Evolutionary conservation across 805 yeast genomes (phyloP).

Genomic region (Candida sphagnicola): DNA sequence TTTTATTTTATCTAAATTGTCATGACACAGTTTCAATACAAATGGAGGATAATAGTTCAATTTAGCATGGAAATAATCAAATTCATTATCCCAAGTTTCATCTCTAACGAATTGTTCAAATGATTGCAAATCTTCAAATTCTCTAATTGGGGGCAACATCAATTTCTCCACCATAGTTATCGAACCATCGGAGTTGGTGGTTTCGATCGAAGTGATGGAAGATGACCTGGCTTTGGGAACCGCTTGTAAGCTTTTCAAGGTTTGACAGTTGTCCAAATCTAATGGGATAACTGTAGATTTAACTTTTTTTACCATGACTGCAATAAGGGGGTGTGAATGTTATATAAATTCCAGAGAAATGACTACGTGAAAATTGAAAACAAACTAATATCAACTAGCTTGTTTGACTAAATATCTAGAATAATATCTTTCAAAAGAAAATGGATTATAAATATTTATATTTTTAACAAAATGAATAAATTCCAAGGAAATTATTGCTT

Average conservation of each 20-base stretch:
- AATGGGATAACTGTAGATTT: conserved; percentile 24
- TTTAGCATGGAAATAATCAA: conserved; percentile 63
- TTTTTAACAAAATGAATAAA: too few relatives aligned
- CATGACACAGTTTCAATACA: conserved; percentile 60
- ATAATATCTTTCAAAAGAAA: too few relatives aligned
- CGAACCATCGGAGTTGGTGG: conserved; percentile 25
- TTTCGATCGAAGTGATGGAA: conserved; percentile 38
- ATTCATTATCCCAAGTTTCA: conserved; percentile 75
- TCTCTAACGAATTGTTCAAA: conserved; percentile 65
- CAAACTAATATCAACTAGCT: not conserved
- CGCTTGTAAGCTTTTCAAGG: conserved; percentile 34
- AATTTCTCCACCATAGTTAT: conserved; percentile 19
- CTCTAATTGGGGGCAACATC: conserved; percentile 39
- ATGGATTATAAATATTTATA: too few relatives aligned
- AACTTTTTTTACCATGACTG: conserved; percentile 26
- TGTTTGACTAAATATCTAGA: too few relatives aligned
- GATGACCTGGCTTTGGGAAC: conserved; percentile 35
- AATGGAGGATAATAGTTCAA: conserved; percentile 72
- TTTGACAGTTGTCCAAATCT: conserved; percentile 36
- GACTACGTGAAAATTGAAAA: too few relatives aligned
- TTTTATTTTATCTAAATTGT: conserved; percentile 67
- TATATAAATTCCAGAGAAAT: conserved; percentile 1
- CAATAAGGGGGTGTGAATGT: not conserved
- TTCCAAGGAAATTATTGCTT: too few relatives aligned
- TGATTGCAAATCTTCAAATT: conserved; percentile 58